Evolutionary conservation across 768 basidiomycete genomes (phyloP).

Genomic region (Naematelia aurantialba): DNA sequence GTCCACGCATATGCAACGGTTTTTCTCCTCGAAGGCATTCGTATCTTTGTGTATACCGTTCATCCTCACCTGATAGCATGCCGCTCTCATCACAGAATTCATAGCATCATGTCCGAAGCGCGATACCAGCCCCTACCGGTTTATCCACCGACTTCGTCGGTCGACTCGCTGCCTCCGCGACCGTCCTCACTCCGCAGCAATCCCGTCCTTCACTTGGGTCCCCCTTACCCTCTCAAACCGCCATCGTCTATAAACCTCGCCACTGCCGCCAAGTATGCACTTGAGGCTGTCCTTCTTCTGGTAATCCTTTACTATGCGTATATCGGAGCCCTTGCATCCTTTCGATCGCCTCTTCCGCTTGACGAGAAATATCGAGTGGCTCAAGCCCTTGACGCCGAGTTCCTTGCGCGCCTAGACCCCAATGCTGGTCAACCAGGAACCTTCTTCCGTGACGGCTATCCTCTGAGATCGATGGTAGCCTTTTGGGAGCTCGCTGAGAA

Average conservation of each 20-base stretch:
- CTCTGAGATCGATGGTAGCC: constrained; percentile 23
- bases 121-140: neutral
- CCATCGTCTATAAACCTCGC: neutral
- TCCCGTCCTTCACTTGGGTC: neutral
- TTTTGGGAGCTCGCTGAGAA: constrained; percentile 34
- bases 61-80: no score
- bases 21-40: no score
- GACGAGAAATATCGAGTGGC: neutral
- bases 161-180: neutral
- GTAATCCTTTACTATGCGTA: constrained; percentile 19
- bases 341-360: neutral
- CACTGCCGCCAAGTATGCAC: constrained; percentile 16
- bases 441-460: constrained; percentile 36
- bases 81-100: neutral
- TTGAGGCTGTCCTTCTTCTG: constrained; percentile 2
- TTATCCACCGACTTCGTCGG: neutral
- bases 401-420: constrained; percentile 16
- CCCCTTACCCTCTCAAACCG: neutral
- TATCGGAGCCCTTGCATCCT: constrained; percentile 23
- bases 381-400: neutral
- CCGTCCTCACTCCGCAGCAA: constrained; percentile 1
- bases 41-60: no score
- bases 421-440: constrained; percentile 21
- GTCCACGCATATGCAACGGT: no score
- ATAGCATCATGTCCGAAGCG: neutral